Evolutionary conservation across 2,329 filamentous ascomycete genomes (phyloP), one percentile per base, ranked within the genome.

Genomic region (Apiospora marii): DNA sequence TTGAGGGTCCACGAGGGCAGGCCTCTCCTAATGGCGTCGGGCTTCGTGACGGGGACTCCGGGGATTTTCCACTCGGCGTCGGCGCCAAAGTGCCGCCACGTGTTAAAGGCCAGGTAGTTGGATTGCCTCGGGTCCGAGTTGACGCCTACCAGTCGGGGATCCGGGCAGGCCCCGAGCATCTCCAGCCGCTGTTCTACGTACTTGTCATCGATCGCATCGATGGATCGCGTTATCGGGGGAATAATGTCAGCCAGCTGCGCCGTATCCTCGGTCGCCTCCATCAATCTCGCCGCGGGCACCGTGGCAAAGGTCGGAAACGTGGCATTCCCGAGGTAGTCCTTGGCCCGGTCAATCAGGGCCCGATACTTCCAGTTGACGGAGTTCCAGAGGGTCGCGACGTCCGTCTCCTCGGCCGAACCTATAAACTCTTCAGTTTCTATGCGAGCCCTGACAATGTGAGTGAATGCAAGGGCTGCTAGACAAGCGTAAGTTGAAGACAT

Each of bases 51-150:
- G n/a, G 81, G 78, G n/a, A 82, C 77, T 41, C 82, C 82, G 19
- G 81, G 79, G 70, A 81, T 81, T 73, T 74, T 72, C 75, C 84
- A 86, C 73, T 79, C 75, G 6, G 82, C 80, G 72, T 86, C 83
- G 30, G 81, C 83, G 1, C 84, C 85, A 74, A 86, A 83, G 72
- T 82, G 80, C 10, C 83, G 79, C 85, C 85, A 86, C 5, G 84
- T 85, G 74, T 86, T 86, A 79, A 86, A 84, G 14, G 81, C 81
- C 51, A 86, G 79, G 53, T 81, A 79, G 69, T 81, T 79, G 2
- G 83, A 81, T 67, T 82, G 80, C n/a, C 83, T 78, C 34, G 84
- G 83, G 72, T 85, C 83, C 71, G 83, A 81, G 24, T 81, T 80
- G 30, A 85, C 78, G 19, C 84, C 84, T 46, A 85, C 75, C 48